phyloP scores from a whole-genome alignment of 352 stramenopile species.

The Peronospora destructor region DNA sequence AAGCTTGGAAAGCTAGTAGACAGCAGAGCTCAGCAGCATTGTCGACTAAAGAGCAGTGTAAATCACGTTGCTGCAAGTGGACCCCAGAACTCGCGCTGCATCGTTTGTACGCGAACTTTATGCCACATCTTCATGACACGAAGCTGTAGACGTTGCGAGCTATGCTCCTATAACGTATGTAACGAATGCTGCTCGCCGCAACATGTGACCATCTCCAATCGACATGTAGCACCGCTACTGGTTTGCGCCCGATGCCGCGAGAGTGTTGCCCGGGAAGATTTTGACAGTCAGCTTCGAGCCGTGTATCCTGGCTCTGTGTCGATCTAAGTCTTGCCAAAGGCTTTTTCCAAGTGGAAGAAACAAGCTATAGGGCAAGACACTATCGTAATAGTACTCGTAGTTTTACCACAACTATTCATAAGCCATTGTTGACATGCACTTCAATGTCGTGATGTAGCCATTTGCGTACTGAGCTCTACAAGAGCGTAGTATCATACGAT shows the following conservation, averaged over 20 bases:
- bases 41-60: constrained; percentile 1
- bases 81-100: constrained; percentile 31
- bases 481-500: too few relatives aligned
- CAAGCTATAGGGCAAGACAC: neutral
- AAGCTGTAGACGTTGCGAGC: constrained; percentile 20
- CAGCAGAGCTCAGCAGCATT: neutral
- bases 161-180: constrained; percentile 32
- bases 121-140: constrained; percentile 18
- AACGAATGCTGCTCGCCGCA: constrained; percentile 22
- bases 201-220: constrained; percentile 32
- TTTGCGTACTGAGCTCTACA: too few relatives aligned
- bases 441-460: constrained; percentile 14
- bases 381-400: neutral
- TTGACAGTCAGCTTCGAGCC: constrained; percentile 22
- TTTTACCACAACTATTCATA: neutral
- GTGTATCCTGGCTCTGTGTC: constrained; percentile 3
- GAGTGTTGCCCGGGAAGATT: constrained; percentile 28
- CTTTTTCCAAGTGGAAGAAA: constrained; percentile 20
- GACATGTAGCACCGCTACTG: constrained; percentile 20
- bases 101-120: constrained; percentile 22
- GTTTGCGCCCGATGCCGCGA: constrained; percentile 28
- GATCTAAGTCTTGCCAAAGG: constrained; percentile 4
- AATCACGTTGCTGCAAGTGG: neutral
- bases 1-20: constrained; percentile 21
- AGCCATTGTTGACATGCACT: too few relatives aligned